Conservation (phyloP, 1,284 basidiomycete genomes). For the Pseudomicrostroma phylloplanum region DNA sequence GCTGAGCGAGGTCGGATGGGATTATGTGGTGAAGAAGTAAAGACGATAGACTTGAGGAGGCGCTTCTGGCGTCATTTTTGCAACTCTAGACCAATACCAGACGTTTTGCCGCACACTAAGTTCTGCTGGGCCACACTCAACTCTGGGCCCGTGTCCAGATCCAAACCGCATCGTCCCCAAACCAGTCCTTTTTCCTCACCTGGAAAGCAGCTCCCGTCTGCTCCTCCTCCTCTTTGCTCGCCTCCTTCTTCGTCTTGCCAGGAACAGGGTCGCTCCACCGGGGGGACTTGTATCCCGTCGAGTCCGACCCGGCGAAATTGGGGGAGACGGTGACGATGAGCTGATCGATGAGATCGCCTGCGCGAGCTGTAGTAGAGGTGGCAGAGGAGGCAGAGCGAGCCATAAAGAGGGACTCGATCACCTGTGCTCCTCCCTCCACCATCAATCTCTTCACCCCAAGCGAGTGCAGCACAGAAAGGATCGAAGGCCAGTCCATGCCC, state of each 20-base stretch:
- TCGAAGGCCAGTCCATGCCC: constrained; percentile 18
- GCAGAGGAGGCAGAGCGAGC: constrained; percentile 12
- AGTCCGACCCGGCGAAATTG: constrained; percentile 30
- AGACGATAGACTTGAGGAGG: too few species aligned
- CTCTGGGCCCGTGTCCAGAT: background rate
- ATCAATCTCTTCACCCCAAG: constrained; percentile 68
- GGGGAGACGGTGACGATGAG: constrained; percentile 79
- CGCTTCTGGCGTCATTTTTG: too few species aligned
- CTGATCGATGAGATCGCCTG: constrained; percentile 59
- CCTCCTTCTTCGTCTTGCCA: background rate
- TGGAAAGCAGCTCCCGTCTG: background rate
- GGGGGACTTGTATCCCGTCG: constrained; percentile 6
- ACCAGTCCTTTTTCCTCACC: background rate
- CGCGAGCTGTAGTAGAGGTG: constrained; percentile 31
- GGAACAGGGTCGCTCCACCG: background rate
- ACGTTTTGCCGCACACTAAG: too few species aligned
- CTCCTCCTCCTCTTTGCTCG: background rate
- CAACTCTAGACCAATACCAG: too few species aligned
- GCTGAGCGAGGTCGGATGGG: constrained; percentile 77
- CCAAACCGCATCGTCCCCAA: constrained; percentile 1
- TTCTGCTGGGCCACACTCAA: too few species aligned
- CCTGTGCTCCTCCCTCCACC: constrained; percentile 85
- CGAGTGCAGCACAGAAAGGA: constrained; percentile 23
- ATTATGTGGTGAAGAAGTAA: constrained; percentile 51
- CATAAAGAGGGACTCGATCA: constrained; percentile 71